phyloP scores from a whole-genome alignment of 495 filamentous ascomycete genomes.

The Daldinia bambusicola region DNA sequence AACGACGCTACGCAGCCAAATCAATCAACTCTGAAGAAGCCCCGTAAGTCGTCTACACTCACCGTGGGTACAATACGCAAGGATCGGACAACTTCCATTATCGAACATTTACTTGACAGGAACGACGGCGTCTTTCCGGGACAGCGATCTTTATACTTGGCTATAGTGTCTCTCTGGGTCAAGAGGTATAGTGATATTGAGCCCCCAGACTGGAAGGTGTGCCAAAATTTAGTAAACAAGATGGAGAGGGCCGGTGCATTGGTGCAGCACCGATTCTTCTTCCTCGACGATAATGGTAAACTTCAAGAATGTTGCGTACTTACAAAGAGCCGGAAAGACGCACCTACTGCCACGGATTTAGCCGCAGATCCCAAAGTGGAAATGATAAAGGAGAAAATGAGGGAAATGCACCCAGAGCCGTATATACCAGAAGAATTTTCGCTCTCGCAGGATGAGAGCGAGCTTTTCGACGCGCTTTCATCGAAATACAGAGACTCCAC shows the following conservation, averaged over 20 bases:
- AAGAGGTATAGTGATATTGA: constrained; percentile 64
- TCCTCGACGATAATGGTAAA: constrained; percentile 51
- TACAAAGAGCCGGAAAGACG: constrained; percentile 20
- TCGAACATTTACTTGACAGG: constrained; percentile 74
- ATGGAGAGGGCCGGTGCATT: constrained; percentile 69
- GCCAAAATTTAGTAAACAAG: constrained; percentile 65
- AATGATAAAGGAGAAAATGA: constrained; percentile 54
- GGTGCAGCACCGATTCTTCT: constrained; percentile 70
- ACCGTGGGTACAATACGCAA: constrained; percentile 43
- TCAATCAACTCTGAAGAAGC: constrained; percentile 12
- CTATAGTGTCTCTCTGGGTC: constrained; percentile 71
- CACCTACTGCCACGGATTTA: constrained; percentile 10
- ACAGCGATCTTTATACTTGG: constrained; percentile 75
- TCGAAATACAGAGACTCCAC: constrained; percentile 34
- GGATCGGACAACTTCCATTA: constrained; percentile 62
- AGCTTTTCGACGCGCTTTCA: constrained; percentile 42
- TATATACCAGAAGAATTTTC: constrained; percentile 59
- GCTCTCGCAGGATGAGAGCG: constrained; percentile 51
- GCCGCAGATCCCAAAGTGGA: constrained; percentile 41
- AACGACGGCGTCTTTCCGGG: constrained; percentile 80
- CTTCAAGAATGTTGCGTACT: constrained; percentile 46
- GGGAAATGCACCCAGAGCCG: constrained; percentile 53
- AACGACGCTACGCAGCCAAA: background rate
- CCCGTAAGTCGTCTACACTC: constrained; percentile 14
- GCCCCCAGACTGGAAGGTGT: constrained; percentile 51